Evolutionary conservation across 2,329 filamentous ascomycete species (phyloP).

Genomic region (Trichoderma breve): DNA sequence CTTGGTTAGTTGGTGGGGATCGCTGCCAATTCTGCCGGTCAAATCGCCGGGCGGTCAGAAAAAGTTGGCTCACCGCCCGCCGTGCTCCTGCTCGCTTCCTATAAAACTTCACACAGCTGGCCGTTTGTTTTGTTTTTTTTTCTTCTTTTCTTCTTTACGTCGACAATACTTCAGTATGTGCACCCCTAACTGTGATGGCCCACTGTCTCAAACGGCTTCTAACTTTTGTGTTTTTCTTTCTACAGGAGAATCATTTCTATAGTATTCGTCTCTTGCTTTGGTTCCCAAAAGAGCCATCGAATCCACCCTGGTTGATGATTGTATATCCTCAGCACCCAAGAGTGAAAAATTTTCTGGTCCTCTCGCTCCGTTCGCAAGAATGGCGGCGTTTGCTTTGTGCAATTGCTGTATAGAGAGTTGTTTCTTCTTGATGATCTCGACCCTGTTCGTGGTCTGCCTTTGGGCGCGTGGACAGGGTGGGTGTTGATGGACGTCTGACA

Average conservation of each 20-base stretch:
- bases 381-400: constrained; percentile 45
- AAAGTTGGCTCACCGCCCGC: constrained; percentile 12
- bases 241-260: constrained; percentile 91
- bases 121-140: constrained; percentile 36
- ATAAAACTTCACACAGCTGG: constrained; percentile 35
- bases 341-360: constrained; percentile 68
- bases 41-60: constrained; percentile 18
- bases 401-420: constrained; percentile 74
- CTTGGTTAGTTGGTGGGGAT: not conserved
- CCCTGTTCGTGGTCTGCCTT: constrained; percentile 70
- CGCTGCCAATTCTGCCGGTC: constrained; percentile 3
- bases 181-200: constrained; percentile 33
- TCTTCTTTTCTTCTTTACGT: constrained; percentile 56
- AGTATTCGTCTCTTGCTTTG: constrained; percentile 92
- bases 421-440: constrained; percentile 78
- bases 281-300: constrained; percentile 91
- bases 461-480: constrained; percentile 75
- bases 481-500: constrained; percentile 89
- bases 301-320: constrained; percentile 93
- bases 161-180: constrained; percentile 60
- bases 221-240: constrained; percentile 19
- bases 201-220: constrained; percentile 21
- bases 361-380: constrained; percentile 62
- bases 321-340: constrained; percentile 82
- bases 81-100: not conserved